These are phyloP conservation scores for Fusarium sp. DNA, from an alignment of 2,329 filamentous ascomycete species.

Conservation along the genomic window DNA sequence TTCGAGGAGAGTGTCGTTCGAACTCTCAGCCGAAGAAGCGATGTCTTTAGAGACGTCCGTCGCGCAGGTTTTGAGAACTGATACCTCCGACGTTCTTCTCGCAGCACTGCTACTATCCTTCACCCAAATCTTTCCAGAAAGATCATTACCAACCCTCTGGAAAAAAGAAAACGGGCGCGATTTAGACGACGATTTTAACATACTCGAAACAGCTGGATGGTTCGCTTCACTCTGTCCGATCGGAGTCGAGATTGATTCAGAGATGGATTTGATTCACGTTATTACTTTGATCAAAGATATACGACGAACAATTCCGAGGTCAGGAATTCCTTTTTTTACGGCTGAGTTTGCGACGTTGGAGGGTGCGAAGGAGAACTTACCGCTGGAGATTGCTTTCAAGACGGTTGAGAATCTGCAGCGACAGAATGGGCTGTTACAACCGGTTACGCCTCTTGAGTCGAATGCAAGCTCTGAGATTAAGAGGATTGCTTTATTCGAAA, in stretches of 20 bases:
- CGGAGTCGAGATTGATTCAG: conserved; percentile 55
- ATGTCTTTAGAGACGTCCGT: conserved; percentile 58
- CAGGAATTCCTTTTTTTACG: conserved; percentile 63
- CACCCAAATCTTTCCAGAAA: conserved; percentile 65
- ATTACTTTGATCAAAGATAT: conserved; percentile 66
- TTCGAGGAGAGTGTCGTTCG: conserved; percentile 57
- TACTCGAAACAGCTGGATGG: conserved; percentile 70
- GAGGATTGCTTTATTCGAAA: conserved; percentile 63
- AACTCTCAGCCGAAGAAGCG: conserved; percentile 57
- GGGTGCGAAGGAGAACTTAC: conserved; percentile 55
- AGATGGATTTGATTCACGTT: conserved; percentile 63
- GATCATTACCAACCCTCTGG: conserved; percentile 64
- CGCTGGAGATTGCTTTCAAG: conserved; percentile 70
- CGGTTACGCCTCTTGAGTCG: conserved; percentile 55
- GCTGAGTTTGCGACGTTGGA: conserved; percentile 55
- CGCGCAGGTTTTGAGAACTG: conserved; percentile 60
- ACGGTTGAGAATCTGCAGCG: conserved; percentile 64
- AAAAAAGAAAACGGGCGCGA: conserved; percentile 64
- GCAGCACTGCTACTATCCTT: conserved; percentile 68
- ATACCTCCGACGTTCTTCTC: conserved; percentile 65
- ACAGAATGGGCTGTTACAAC: conserved; percentile 62
- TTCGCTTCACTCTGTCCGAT: conserved; percentile 69
- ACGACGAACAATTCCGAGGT: conserved; percentile 57
- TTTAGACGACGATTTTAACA: conserved; percentile 60
- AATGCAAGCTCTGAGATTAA: conserved; percentile 62